phyloP scores from a whole-genome alignment of 2,329 filamentous ascomycete species.

The Meredithiella fracta region DNA sequence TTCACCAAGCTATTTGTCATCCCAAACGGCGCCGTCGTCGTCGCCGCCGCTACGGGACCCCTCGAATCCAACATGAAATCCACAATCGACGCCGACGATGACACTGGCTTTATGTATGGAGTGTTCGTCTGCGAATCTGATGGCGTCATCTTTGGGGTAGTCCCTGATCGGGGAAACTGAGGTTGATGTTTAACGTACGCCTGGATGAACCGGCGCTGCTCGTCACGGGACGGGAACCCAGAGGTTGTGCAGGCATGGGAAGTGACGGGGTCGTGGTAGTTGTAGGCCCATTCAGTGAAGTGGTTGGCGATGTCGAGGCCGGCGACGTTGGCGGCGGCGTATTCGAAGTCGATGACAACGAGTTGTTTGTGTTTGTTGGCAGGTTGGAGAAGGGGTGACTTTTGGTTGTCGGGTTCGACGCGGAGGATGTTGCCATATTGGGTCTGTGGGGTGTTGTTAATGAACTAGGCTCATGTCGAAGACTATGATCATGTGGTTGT shows the following conservation, averaged over 20 bases:
- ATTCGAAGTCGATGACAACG: slow-evolving; percentile 96
- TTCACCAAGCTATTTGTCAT: slow-evolving; percentile 28
- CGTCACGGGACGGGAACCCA: slow-evolving; percentile 59
- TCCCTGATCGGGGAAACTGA: slow-evolving; percentile 38
- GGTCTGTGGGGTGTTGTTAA: slow-evolving; percentile 39
- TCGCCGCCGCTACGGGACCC: no score
- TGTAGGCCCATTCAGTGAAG: slow-evolving; percentile 96
- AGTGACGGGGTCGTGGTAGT: slow-evolving; percentile 62
- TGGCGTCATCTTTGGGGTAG: slow-evolving; percentile 34
- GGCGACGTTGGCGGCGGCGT: slow-evolving; percentile 72
- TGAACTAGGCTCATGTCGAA: not conserved
- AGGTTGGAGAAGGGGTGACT: slow-evolving; percentile 74
- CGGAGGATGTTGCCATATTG: slow-evolving; percentile 97
- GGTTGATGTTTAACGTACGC: slow-evolving; percentile 76
- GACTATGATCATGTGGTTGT: not conserved
- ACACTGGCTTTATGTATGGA: slow-evolving; percentile 23
- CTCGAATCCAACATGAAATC: slow-evolving; percentile 81
- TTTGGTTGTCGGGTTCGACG: slow-evolving; percentile 45
- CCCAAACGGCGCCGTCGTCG: no score
- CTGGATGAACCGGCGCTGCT: slow-evolving; percentile 71
- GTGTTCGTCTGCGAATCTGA: slow-evolving; percentile 25
- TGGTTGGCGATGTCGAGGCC: slow-evolving; percentile 94
- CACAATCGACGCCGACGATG: slow-evolving; percentile 35
- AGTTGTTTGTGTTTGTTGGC: slow-evolving; percentile 92
- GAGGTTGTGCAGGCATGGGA: slow-evolving; percentile 52